Evolutionary conservation across 345 rosid species (phyloP).

Genomic region (Trapa incisa): DNA sequence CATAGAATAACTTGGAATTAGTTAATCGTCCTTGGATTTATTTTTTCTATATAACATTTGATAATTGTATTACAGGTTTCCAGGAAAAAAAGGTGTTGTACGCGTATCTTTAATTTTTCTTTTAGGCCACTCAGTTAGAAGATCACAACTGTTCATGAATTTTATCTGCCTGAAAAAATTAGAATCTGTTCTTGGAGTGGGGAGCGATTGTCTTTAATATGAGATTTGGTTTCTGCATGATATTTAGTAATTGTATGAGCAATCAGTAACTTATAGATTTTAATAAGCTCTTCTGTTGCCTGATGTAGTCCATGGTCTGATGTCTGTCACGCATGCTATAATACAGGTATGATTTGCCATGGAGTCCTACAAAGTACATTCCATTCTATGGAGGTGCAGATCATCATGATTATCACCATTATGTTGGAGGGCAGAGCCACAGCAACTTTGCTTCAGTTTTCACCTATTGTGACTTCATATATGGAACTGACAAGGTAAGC

Average conservation of each 20-base stretch:
- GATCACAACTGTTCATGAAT: too few species aligned
- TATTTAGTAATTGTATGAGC: neutral
- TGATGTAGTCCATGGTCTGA: neutral
- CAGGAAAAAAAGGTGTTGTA: neutral
- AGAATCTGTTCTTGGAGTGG: too few species aligned
- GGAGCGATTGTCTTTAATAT: too few species aligned
- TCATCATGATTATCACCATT: slow-evolving; percentile 52
- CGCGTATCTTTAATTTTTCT: too few species aligned
- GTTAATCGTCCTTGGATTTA: neutral
- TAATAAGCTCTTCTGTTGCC: neutral
- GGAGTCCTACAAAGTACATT: slow-evolving; percentile 72
- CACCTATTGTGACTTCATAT: slow-evolving; percentile 88
- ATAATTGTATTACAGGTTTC: neutral
- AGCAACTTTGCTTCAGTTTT: too few species aligned
- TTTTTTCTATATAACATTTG: neutral
- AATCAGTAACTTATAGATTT: neutral
- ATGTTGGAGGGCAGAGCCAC: too few species aligned
- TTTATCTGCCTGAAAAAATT: too few species aligned
- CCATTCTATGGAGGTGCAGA: slow-evolving; percentile 98
- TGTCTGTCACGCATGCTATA: neutral
- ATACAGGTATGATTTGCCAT: slow-evolving; percentile 75
- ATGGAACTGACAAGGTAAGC: slow-evolving; percentile 89
- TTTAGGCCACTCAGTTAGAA: too few species aligned
- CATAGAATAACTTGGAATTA: neutral
- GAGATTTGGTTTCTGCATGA: too few species aligned